These are phyloP conservation scores for Psilocybe azurescens DNA, from an alignment of 768 basidiomycete genomes.

Conservation along the genomic window DNA sequence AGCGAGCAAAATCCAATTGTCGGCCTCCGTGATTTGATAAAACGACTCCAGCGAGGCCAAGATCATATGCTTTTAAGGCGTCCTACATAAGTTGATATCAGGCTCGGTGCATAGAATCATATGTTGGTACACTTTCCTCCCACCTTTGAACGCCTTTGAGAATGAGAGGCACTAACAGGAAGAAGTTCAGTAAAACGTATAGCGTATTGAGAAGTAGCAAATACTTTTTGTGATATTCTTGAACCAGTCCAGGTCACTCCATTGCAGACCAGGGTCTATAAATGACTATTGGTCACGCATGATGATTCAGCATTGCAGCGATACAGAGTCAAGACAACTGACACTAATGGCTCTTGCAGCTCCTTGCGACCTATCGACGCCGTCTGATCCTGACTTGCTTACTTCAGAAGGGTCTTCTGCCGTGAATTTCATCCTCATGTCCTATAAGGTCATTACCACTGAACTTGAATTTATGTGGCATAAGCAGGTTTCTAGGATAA, in stretches of 20 bases:
- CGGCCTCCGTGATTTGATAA: slow-evolving; percentile 89
- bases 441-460: slow-evolving; percentile 52
- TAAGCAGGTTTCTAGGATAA: slow-evolving; percentile 85
- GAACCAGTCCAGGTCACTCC: slow-evolving; percentile 88
- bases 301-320: background rate
- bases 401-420: slow-evolving; percentile 73
- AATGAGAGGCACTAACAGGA: slow-evolving; percentile 77
- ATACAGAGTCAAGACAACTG: background rate
- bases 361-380: slow-evolving; percentile 85
- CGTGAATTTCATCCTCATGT: slow-evolving; percentile 97
- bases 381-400: slow-evolving; percentile 52
- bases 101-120: background rate
- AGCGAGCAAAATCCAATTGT: slow-evolving; percentile 81
- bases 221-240: slow-evolving; percentile 74
- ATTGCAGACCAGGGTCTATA: slow-evolving; percentile 90
- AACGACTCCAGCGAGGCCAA: slow-evolving; percentile 74
- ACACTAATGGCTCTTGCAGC: slow-evolving; percentile 90
- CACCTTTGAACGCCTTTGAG: slow-evolving; percentile 90
- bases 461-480: slow-evolving; percentile 51
- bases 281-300: slow-evolving; percentile 63
- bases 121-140: slow-evolving; percentile 53
- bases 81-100: slow-evolving; percentile 49
- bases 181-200: slow-evolving; percentile 37
- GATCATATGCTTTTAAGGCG: slow-evolving; percentile 83
- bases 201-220: slow-evolving; percentile 24